Evolutionary conservation across 2,329 filamentous ascomycete species (phyloP).

Genomic region (Fusarium guadeloupense): DNA sequence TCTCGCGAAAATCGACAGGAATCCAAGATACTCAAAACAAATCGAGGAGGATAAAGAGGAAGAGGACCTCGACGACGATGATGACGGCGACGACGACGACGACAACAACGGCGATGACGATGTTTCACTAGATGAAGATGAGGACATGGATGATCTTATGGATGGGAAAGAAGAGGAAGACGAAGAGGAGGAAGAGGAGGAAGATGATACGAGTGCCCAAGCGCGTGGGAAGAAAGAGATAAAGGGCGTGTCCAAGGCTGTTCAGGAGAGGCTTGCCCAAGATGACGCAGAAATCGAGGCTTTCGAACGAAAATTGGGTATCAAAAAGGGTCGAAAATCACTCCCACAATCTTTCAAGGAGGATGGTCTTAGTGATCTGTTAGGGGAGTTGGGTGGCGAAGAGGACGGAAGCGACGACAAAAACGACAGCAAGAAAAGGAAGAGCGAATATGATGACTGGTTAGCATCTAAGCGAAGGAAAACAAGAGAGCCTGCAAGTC

Average conservation of each 20-base stretch:
- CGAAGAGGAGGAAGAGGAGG: slow-evolving; percentile 37
- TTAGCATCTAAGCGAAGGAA: slow-evolving; percentile 66
- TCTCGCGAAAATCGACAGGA: slow-evolving; percentile 4
- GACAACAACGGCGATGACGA: not conserved
- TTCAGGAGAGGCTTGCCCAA: slow-evolving; percentile 69
- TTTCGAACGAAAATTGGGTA: slow-evolving; percentile 86
- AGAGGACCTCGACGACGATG: slow-evolving; percentile 13
- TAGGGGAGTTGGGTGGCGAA: slow-evolving; percentile 66
- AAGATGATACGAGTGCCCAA: slow-evolving; percentile 42
- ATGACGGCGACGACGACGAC: slow-evolving; percentile 32
- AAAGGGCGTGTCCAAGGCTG: slow-evolving; percentile 26
- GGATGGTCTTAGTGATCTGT: slow-evolving; percentile 82
- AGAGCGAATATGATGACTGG: slow-evolving; percentile 68
- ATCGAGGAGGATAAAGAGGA: slow-evolving; percentile 36
- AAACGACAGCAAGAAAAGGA: slow-evolving; percentile 67
- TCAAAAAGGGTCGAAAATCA: slow-evolving; percentile 78
- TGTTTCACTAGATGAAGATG: not conserved
- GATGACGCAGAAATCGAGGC: slow-evolving; percentile 91
- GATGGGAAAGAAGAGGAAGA: slow-evolving; percentile 33
- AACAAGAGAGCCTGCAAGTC: slow-evolving; percentile 42
- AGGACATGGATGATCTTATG: slow-evolving; percentile 35
- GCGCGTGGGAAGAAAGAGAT: slow-evolving; percentile 39
- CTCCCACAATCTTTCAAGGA: slow-evolving; percentile 78
- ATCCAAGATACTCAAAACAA: slow-evolving; percentile 4
- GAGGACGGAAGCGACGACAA: slow-evolving; percentile 59